These are phyloP conservation scores for Cystobasidium onofrii DNA, from an alignment of 768 basidiomycete species.

Conservation along the genomic window DNA sequence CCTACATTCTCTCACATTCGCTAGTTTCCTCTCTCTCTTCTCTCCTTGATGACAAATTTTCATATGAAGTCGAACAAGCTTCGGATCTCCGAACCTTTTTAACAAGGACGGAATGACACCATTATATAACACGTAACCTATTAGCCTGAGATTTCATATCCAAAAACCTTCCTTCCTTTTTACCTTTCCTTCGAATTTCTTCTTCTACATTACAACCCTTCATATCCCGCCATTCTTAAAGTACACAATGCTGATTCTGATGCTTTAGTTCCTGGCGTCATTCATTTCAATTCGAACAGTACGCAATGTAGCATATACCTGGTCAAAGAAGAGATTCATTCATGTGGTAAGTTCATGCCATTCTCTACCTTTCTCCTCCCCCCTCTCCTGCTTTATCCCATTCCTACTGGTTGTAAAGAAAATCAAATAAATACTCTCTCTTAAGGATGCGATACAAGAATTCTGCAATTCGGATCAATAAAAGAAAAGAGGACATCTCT, in stretches of 20 bases:
- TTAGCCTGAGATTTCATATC: slow-evolving; percentile 23
- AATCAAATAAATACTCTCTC: too few species aligned
- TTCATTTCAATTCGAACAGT: background rate
- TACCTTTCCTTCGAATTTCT: background rate
- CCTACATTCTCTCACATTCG: background rate
- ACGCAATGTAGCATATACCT: too few species aligned
- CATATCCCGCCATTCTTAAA: too few species aligned
- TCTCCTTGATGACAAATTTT: background rate
- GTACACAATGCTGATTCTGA: too few species aligned
- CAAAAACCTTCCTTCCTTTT: background rate
- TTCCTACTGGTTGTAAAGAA: too few species aligned
- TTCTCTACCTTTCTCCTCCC: background rate
- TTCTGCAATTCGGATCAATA: slow-evolving; percentile 26
- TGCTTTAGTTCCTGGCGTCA: background rate
- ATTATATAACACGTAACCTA: slow-evolving; percentile 30
- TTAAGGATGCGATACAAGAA: slow-evolving; percentile 6
- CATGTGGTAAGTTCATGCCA: background rate
- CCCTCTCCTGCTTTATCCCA: background rate
- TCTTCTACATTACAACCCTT: too few species aligned
- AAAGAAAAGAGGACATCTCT: background rate
- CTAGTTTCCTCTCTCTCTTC: background rate
- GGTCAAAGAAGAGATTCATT: too few species aligned
- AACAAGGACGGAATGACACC: slow-evolving; percentile 26
- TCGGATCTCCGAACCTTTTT: slow-evolving; percentile 1
- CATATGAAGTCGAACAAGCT: slow-evolving; percentile 16